Percentiles rank a stretch among this genome's conserved stretches.
Evolutionary conservation across 2,329 filamentous ascomycete species (phyloP).

Genomic region (Pseudonectria foliicola): DNA sequence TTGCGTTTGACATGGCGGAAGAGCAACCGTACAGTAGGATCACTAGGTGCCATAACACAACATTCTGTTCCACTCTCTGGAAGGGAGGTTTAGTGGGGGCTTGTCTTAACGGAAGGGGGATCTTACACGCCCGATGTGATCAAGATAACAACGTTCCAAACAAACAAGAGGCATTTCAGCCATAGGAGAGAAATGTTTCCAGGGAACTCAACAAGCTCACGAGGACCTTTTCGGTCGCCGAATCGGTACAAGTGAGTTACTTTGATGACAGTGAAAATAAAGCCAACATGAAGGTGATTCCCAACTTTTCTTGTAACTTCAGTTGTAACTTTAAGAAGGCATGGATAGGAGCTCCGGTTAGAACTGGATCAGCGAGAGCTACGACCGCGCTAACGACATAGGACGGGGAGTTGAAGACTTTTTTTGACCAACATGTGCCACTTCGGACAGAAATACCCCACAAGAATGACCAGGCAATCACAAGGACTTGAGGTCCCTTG

Average conservation of each 20-base stretch:
- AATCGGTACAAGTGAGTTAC: conserved; percentile 3
- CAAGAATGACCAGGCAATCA: conserved; percentile 3
- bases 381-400: conserved; percentile 10
- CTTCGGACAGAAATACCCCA: conserved; percentile 1
- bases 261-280: conserved; percentile 7
- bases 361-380: conserved; percentile 6
- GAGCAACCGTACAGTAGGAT: conserved; percentile 5
- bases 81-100: background rate
- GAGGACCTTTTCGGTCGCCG: conserved; percentile 1
- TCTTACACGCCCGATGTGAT: conserved; percentile 8
- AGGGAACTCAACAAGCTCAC: background rate
- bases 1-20: conserved; percentile 2
- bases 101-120: background rate
- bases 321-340: conserved; percentile 9
- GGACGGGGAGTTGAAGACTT: conserved; percentile 8
- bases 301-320: conserved; percentile 4
- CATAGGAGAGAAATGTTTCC: background rate
- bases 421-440: conserved; percentile 2
- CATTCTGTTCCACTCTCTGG: conserved; percentile 10
- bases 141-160: conserved; percentile 5
- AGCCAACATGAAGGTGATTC: conserved; percentile 8
- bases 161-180: background rate
- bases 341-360: conserved; percentile 4
- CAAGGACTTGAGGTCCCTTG: conserved; percentile 1
- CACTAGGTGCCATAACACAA: conserved; percentile 9